These are phyloP conservation scores for Ambrosia trifida DNA, from an alignment of 129 eudicot species.

Conservation along the genomic window DNA sequence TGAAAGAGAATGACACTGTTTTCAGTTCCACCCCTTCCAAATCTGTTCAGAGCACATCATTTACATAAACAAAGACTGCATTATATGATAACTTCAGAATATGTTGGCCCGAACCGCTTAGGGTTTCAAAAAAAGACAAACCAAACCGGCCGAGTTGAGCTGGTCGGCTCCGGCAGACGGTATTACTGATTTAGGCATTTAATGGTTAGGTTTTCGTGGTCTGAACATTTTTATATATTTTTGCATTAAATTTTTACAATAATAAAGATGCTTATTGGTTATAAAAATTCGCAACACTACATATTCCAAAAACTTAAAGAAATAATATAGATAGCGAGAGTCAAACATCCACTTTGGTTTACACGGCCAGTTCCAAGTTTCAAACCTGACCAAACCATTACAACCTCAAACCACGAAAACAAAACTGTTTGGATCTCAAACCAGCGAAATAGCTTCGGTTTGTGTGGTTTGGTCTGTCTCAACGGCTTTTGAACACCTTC, in stretches of 20 bases:
- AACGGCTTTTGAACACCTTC: not conserved
- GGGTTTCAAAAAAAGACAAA: no score
- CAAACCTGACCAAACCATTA: not conserved
- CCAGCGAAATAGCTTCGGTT: not conserved
- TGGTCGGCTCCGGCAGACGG: not conserved
- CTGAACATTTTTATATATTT: not conserved
- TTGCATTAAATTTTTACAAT: not conserved
- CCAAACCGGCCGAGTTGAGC: no score
- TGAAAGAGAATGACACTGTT: slow-evolving; percentile 37
- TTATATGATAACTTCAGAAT: not conserved
- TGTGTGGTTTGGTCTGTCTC: not conserved
- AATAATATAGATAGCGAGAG: not conserved
- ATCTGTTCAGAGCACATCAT: slow-evolving; percentile 31
- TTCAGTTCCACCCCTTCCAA: slow-evolving; percentile 36
- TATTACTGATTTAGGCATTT: not conserved
- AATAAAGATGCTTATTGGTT: not conserved
- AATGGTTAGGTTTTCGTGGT: not conserved
- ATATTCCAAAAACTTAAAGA: not conserved
- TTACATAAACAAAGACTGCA: slow-evolving; percentile 8
- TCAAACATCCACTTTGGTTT: not conserved
- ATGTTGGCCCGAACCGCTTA: no score
- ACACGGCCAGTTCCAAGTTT: not conserved
- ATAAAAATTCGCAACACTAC: not conserved
- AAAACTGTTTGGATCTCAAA: not conserved
- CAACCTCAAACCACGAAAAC: not conserved